A percentile compares a stretch with the other conserved stretches of the same genome.
These are phyloP conservation scores for Suillus alpinus DNA, from an alignment of 768 basidiomycete species.

Conservation along the genomic window DNA sequence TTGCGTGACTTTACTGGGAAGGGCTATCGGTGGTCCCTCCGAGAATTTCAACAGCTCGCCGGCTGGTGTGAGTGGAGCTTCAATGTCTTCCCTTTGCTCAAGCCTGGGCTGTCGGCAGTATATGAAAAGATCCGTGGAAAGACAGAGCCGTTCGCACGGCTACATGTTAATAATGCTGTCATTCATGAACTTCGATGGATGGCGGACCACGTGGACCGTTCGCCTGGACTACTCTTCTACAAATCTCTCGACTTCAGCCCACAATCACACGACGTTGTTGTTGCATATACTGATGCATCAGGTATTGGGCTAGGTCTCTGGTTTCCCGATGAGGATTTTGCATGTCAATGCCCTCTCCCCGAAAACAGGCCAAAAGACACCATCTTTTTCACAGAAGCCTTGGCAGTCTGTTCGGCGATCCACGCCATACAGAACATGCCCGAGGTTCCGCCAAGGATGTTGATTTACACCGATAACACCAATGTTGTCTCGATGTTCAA, in stretches of 20 bases:
- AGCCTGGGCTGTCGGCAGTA: slow-evolving; percentile 27
- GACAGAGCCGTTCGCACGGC: neutral
- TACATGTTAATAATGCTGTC: neutral
- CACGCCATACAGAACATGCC: neutral
- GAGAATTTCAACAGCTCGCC: slow-evolving; percentile 25
- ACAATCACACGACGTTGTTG: neutral
- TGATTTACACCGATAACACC: slow-evolving; percentile 26
- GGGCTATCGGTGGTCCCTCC: slow-evolving; percentile 6
- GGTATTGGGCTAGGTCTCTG: slow-evolving; percentile 17
- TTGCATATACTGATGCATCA: slow-evolving; percentile 22
- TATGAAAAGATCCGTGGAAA: slow-evolving; percentile 34
- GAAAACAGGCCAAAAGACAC: neutral
- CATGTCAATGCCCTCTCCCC: slow-evolving; percentile 16
- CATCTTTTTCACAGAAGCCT: slow-evolving; percentile 29
- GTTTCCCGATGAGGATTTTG: slow-evolving; percentile 13
- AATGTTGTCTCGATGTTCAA: slow-evolving; percentile 33
- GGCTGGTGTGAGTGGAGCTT: slow-evolving; percentile 42
- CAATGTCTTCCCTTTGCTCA: slow-evolving; percentile 36
- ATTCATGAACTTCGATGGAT: neutral
- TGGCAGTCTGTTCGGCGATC: slow-evolving; percentile 1
- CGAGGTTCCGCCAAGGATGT: slow-evolving; percentile 6
- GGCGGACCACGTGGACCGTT: neutral
- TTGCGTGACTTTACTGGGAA: neutral
- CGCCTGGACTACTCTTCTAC: neutral
- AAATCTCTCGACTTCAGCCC: neutral